Conservation (phyloP, 768 basidiomycete genomes). For the Clitopilus passeckerianus region DNA sequence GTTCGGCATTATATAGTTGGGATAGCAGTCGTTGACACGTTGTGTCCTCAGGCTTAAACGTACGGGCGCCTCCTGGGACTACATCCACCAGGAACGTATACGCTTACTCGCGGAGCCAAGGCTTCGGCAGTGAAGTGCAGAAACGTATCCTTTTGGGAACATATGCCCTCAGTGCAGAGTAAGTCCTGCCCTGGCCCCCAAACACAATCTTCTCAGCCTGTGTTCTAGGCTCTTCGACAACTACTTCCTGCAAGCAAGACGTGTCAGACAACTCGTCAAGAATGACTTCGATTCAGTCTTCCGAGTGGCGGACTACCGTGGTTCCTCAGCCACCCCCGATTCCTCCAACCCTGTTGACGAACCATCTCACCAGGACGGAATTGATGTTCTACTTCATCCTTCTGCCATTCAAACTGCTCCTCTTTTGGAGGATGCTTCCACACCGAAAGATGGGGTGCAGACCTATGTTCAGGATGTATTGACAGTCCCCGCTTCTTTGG, state of each 20-base stretch:
- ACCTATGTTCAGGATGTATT: slow-evolving; percentile 89
- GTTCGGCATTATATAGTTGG: slow-evolving; percentile 1
- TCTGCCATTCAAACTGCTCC: slow-evolving; percentile 88
- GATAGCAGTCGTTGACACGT: background rate
- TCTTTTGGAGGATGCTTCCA: slow-evolving; percentile 23
- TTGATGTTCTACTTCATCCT: slow-evolving; percentile 85
- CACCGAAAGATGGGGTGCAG: slow-evolving; percentile 24
- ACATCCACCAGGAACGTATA: slow-evolving; percentile 55
- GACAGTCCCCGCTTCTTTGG: slow-evolving; percentile 88
- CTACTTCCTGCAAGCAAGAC: slow-evolving; percentile 91
- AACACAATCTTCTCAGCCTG: background rate
- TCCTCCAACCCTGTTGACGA: background rate
- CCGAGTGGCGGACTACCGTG: slow-evolving; percentile 46
- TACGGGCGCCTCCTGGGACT: slow-evolving; percentile 32
- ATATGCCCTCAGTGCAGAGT: slow-evolving; percentile 91
- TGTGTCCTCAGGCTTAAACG: slow-evolving; percentile 41
- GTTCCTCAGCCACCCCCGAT: slow-evolving; percentile 22
- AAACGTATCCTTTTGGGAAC: slow-evolving; percentile 87
- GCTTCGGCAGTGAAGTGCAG: slow-evolving; percentile 82
- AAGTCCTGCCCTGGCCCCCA: slow-evolving; percentile 19
- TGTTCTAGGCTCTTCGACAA: slow-evolving; percentile 86
- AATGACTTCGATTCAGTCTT: slow-evolving; percentile 75
- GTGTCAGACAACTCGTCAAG: slow-evolving; percentile 66
- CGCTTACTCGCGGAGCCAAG: slow-evolving; percentile 57
- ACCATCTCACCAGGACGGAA: slow-evolving; percentile 21